Evolutionary conservation across 2,329 filamentous ascomycete species (phyloP).

Genomic region (Penicillium sp.): DNA sequence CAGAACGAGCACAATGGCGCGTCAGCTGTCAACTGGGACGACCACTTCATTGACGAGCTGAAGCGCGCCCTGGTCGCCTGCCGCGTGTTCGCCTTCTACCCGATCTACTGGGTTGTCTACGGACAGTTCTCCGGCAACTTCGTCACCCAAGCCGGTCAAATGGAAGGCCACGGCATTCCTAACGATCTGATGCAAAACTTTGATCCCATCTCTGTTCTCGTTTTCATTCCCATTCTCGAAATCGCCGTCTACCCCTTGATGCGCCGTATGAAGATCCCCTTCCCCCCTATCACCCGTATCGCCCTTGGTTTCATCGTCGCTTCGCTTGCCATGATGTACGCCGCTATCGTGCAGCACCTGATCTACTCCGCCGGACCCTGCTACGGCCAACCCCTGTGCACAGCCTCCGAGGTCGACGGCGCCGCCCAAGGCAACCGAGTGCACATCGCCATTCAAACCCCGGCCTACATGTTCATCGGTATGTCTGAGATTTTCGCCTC

Average conservation of each 20-base stretch:
- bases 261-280: slow-evolving; percentile 61
- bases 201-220: slow-evolving; percentile 71
- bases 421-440: slow-evolving; percentile 39
- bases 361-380: slow-evolving; percentile 57
- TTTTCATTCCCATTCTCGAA: slow-evolving; percentile 72
- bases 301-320: slow-evolving; percentile 66
- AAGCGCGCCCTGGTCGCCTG: slow-evolving; percentile 65
- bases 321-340: slow-evolving; percentile 60
- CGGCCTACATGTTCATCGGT: slow-evolving; percentile 47
- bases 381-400: slow-evolving; percentile 44
- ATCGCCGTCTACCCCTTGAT: slow-evolving; percentile 67
- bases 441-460: slow-evolving; percentile 47
- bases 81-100: slow-evolving; percentile 69
- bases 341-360: slow-evolving; percentile 55
- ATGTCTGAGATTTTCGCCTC: slow-evolving; percentile 60
- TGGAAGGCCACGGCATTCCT: slow-evolving; percentile 67
- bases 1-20: slow-evolving; percentile 52
- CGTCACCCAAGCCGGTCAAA: slow-evolving; percentile 61
- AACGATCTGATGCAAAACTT: slow-evolving; percentile 77
- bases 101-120: slow-evolving; percentile 68
- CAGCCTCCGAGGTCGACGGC: slow-evolving; percentile 34
- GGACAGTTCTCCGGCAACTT: slow-evolving; percentile 67
- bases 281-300: slow-evolving; percentile 76
- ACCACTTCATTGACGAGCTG: slow-evolving; percentile 69
- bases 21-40: slow-evolving; percentile 58